Evolutionary conservation across 768 basidiomycete genomes (phyloP), one percentile per base, ranked within the genome.

Genomic region (Tricholoma flavovirens): DNA sequence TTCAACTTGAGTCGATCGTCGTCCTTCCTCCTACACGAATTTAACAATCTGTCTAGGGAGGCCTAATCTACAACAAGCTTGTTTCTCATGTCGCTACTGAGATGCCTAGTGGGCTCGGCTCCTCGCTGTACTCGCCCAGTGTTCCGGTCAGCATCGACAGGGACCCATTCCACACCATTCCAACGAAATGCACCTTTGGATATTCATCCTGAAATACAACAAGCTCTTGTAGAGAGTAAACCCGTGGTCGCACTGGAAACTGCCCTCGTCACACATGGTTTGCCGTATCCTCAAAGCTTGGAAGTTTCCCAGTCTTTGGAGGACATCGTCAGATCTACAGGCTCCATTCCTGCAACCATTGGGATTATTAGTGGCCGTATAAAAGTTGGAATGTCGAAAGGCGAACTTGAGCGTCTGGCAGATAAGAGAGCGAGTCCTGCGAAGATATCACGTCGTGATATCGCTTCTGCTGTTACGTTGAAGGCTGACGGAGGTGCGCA

Each of bases 211-310:
- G 94, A 98, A 68, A 86, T 98, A 30, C 74, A 87, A 59, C 81
- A 94, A 54, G 94, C 95, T 3, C 76, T 96, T 19, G 74, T 77
- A 4, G 72, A 77, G 40, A 73, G 77, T 9, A 75, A 73, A 58
- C 84, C 93, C 17, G 77, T 98, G 45, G 93, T 98, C 10, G 94
- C 95, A 11, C 82, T 98, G 10, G 96, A 98, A 69, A 91, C 89
- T 1, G 87, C 96, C 1, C 82, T 98, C 53, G 84, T 97, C 57
- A 94, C 94, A 1, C 93, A 98, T 75, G 96, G 93, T 17, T 83
- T 96, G 73, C 91, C 93, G 0, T 83, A 83, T 60, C 93, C 93
- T 0, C 76, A 77, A 35, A 95, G 93, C 65, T 67, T 87, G 5
- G 75, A 85, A 24, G 84, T 88, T 21, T 86, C 92, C 0, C 72